phyloP scores from a whole-genome alignment of 2,329 filamentous ascomycete genomes.

The Didymella keratinophila region DNA sequence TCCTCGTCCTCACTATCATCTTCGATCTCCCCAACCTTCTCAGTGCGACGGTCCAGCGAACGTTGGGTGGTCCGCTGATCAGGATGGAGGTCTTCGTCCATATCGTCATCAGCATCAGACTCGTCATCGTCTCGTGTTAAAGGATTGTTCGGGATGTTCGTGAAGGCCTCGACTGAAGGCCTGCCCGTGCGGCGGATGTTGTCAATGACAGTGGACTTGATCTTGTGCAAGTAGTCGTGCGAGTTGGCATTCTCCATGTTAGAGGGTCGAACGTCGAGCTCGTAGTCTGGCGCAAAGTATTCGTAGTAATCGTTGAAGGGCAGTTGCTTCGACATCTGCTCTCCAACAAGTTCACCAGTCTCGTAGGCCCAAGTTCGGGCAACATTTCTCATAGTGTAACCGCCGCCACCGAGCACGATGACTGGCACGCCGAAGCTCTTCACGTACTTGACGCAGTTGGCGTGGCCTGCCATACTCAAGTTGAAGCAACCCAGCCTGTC shows the following conservation, averaged over 20 bases:
- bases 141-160: slow-evolving; percentile 66
- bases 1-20: slow-evolving; percentile 89
- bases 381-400: slow-evolving; percentile 74
- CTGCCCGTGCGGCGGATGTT: slow-evolving; percentile 70
- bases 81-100: slow-evolving; percentile 86
- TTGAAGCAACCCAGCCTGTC: slow-evolving; percentile 75
- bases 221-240: slow-evolving; percentile 72
- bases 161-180: slow-evolving; percentile 58
- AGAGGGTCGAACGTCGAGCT: slow-evolving; percentile 72
- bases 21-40: slow-evolving; percentile 76
- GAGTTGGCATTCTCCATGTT: slow-evolving; percentile 79
- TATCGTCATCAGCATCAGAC: slow-evolving; percentile 70
- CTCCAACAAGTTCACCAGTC: slow-evolving; percentile 81
- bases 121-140: slow-evolving; percentile 67
- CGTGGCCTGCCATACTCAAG: slow-evolving; percentile 73
- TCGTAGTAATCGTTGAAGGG: slow-evolving; percentile 98
- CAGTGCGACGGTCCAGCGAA: slow-evolving; percentile 79
- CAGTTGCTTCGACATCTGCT: slow-evolving; percentile 80
- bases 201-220: slow-evolving; percentile 70
- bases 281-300: slow-evolving; percentile 75
- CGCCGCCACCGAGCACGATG: slow-evolving; percentile 71
- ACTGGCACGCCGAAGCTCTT: slow-evolving; percentile 72
- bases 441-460: slow-evolving; percentile 73
- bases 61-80: slow-evolving; percentile 84
- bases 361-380: slow-evolving; percentile 70